These are phyloP conservation scores for Cornus kousa DNA, from an alignment of 148 eudicot genomes.

Conservation along the genomic window DNA sequence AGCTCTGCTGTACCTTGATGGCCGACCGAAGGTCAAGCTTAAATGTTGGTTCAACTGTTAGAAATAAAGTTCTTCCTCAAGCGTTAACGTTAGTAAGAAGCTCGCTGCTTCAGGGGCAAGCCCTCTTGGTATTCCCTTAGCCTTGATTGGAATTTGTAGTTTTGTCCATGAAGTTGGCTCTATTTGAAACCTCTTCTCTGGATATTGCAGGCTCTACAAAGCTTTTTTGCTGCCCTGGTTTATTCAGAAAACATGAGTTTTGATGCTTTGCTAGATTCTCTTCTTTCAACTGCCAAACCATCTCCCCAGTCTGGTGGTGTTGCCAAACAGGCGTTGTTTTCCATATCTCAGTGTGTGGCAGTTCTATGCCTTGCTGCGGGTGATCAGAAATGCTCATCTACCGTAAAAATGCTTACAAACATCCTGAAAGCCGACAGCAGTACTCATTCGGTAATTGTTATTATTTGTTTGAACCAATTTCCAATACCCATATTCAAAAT, in stretches of 20 bases:
- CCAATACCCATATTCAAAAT: too few relatives aligned
- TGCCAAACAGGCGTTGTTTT: slow-evolving; percentile 93
- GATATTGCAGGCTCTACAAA: slow-evolving; percentile 76
- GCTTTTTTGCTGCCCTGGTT: slow-evolving; percentile 77
- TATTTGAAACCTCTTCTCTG: slow-evolving; percentile 7
- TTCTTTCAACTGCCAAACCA: slow-evolving; percentile 85
- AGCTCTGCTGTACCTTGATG: slow-evolving; percentile 95
- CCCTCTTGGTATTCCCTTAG: slow-evolving; percentile 63
- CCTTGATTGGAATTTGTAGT: slow-evolving; percentile 5
- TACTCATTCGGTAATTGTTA: slow-evolving; percentile 60
- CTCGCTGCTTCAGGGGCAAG: slow-evolving; percentile 96
- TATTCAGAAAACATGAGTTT: slow-evolving; percentile 93
- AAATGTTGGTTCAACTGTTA: slow-evolving; percentile 72
- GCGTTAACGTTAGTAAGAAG: slow-evolving; percentile 79
- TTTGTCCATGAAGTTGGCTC: slow-evolving; percentile 11
- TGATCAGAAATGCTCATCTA: slow-evolving; percentile 69
- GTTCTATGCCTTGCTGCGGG: slow-evolving; percentile 99
- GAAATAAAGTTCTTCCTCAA: slow-evolving; percentile 98
- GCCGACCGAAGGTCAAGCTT: slow-evolving; percentile 75
- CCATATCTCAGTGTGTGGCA: slow-evolving; percentile 97
- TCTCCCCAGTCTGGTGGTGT: slow-evolving; percentile 85
- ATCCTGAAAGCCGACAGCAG: slow-evolving; percentile 71
- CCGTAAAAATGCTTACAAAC: slow-evolving; percentile 83
- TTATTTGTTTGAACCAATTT: not conserved
- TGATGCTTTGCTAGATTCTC: slow-evolving; percentile 78